Base-by-base conservation (phyloP, 2,329 filamentous ascomycete species). In the Colletotrichum costaricense region DNA sequence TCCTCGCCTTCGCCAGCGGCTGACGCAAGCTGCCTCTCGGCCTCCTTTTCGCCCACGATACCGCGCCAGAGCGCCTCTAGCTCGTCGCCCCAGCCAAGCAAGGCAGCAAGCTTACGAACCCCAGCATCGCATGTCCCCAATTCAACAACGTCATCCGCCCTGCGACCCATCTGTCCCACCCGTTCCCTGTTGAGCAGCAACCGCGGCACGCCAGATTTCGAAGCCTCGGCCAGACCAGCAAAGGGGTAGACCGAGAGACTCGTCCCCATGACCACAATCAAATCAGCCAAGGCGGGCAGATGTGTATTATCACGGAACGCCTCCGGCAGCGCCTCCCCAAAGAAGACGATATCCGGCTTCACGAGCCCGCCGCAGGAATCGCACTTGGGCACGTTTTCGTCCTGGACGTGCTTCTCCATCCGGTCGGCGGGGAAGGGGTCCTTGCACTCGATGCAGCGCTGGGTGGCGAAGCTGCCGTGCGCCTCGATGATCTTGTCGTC, bases 291-390 rank as follows among this genome's bases (percentile, higher is more conserved):
- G 2, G 83, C 84, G 0, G 90, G 88, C 14, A 92, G 82, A 54
- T 84, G 74, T 9, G 80, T 77, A 30, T 83, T 80, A 26, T 81
- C 75, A 0, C 79, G 77, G 68, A 86, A 86, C 0, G 75, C 74
- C 52, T 79, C 77, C 0, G 84, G 84, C 3, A 95, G 83, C 1
- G 89, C 82, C 80, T 95, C 95, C 63, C 95, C 95, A 77, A 98
- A 98, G 84, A 98, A 98, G 42, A 97, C 95, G 79, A 98, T 98
- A 78, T 98, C 94, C 0, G 95, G 95, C 84, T 98, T 98, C 49
- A 98, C 94, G 2, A 97, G 85, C 0, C 95, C 95, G 46, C 88
- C 86, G 80, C 96, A 98, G 24, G 84, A 80, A 9, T 85, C 79
- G 80, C 96, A 98, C 73, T 85, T 86, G 0, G 96, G 94, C 0